A percentile compares a stretch with the other conserved stretches of the same genome.
phyloP scores from a whole-genome alignment of 2,329 filamentous ascomycete species.

The Beauveria caledonica region DNA sequence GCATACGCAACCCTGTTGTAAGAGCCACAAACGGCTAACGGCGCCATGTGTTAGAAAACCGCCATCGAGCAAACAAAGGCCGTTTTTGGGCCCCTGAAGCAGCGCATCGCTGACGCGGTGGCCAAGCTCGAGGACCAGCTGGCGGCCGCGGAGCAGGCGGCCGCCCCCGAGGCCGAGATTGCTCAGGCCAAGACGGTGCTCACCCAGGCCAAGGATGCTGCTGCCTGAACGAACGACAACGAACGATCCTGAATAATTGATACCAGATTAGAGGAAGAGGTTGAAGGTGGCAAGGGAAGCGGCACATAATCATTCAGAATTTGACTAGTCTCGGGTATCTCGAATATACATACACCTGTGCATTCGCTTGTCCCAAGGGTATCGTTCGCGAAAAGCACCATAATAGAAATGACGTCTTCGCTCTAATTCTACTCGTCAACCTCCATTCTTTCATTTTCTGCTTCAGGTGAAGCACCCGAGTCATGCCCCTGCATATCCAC shows the following conservation, averaged over 20 bases:
- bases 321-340: constrained; percentile 14
- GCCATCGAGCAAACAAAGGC: constrained; percentile 83
- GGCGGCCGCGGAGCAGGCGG: constrained; percentile 49
- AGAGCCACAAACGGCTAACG: constrained; percentile 3
- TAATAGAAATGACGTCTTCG: constrained; percentile 10
- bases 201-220: constrained; percentile 35
- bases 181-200: constrained; percentile 47
- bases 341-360: constrained; percentile 13
- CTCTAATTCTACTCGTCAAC: constrained; percentile 34
- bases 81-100: constrained; percentile 64
- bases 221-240: not conserved
- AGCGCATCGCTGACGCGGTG: constrained; percentile 64
- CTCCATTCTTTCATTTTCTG: constrained; percentile 53
- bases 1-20: too few species aligned
- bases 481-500: not conserved
- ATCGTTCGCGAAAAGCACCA: not conserved
- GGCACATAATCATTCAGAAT: not conserved
- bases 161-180: constrained; percentile 40
- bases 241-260: constrained; percentile 5
- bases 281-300: not conserved
- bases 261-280: constrained; percentile 14
- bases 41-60: constrained; percentile 47
- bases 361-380: not conserved
- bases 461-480: constrained; percentile 25
- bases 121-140: constrained; percentile 68